Evolutionary conservation across 1,284 basidiomycete species (phyloP).

Genomic region (Leccinum fuscescens): DNA sequence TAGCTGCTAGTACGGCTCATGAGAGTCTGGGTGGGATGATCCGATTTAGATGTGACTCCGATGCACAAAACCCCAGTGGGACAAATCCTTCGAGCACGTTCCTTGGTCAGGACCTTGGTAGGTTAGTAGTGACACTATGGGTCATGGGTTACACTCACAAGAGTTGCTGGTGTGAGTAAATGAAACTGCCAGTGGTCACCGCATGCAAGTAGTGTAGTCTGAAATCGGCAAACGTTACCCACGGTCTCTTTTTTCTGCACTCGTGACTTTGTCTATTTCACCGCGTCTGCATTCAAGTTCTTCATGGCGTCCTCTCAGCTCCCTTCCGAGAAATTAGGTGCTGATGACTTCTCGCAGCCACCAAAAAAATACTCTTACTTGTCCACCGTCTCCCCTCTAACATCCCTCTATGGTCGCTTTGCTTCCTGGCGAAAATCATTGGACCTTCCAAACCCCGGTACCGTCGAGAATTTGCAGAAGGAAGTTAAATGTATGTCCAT

Average conservation of each 20-base stretch:
- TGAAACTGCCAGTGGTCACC: no score
- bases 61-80: not conserved
- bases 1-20: not conserved
- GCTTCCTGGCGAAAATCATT: constrained; percentile 77
- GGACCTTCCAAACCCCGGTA: constrained; percentile 84
- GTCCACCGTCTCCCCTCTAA: constrained; percentile 52
- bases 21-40: not conserved
- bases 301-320: constrained; percentile 44
- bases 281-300: constrained; percentile 7
- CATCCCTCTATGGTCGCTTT: constrained; percentile 69
- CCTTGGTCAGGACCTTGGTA: not conserved
- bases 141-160: not conserved
- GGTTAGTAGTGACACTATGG: not conserved
- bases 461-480: constrained; percentile 86
- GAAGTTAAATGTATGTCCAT: constrained; percentile 77
- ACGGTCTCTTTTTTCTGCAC: constrained; percentile 36
- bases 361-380: constrained; percentile 25
- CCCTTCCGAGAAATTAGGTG: constrained; percentile 38
- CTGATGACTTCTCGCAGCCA: constrained; percentile 24
- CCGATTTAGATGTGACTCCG: not conserved
- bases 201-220: not conserved
- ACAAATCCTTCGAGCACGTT: not conserved
- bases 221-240: constrained; percentile 28
- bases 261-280: constrained; percentile 18
- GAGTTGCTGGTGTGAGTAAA: no score